These are phyloP conservation scores for Liquidambar formosana DNA, from an alignment of 164 flowering plant species.

Conservation along the genomic window DNA sequence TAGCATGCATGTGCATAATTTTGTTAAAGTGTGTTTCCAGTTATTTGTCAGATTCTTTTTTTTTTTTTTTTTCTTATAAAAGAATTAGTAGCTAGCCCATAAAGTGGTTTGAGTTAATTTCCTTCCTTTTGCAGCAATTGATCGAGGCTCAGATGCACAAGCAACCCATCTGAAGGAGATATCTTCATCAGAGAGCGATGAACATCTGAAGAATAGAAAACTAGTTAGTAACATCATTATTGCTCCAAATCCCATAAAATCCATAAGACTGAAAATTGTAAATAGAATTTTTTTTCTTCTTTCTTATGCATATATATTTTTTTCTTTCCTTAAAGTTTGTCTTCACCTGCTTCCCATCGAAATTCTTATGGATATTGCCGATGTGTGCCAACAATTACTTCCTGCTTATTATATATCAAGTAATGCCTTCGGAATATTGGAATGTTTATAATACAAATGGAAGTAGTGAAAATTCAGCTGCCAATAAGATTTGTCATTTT, in stretches of 20 bases:
- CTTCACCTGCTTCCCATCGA: background rate
- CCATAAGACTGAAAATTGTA: background rate
- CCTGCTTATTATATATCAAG: too few relatives aligned
- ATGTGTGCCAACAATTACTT: background rate
- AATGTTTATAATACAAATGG: too few relatives aligned
- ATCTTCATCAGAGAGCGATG: slow-evolving; percentile 36
- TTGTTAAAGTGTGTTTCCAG: too few relatives aligned
- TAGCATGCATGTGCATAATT: too few relatives aligned
- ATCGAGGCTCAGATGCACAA: slow-evolving; percentile 27
- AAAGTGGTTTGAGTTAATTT: background rate
- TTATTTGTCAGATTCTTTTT: too few relatives aligned
- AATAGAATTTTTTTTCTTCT: background rate
- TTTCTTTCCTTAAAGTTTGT: background rate
- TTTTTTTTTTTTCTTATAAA: too few relatives aligned
- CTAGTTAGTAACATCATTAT: slow-evolving; percentile 39
- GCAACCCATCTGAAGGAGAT: slow-evolving; percentile 29
- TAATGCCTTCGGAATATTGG: too few relatives aligned
- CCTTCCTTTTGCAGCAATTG: slow-evolving; percentile 39
- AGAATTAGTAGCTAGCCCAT: too few relatives aligned
- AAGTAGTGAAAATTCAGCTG: too few relatives aligned
- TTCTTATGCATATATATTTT: background rate
- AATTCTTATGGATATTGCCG: background rate
- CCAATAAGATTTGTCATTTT: background rate
- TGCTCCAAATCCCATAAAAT: slow-evolving; percentile 7
- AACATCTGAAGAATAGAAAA: slow-evolving; percentile 42